Base-by-base conservation (phyloP, 2,329 filamentous ascomycete species). In the Thelonectria olida region DNA sequence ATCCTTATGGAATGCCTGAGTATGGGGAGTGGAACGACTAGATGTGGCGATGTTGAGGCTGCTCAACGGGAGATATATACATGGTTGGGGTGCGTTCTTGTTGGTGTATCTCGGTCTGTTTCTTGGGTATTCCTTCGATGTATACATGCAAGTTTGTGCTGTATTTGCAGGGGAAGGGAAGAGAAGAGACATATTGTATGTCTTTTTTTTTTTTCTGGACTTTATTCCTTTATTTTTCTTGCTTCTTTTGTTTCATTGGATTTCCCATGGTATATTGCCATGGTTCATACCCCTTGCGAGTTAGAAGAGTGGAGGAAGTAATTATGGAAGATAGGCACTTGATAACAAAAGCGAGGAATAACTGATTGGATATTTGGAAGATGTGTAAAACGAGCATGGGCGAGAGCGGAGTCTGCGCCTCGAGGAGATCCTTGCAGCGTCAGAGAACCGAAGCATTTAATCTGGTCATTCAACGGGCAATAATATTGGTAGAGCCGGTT, bases 1-100 rank as follows among this genome's bases (percentile, higher is more conserved):
- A 85, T 67, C 88, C 88, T 2, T 86, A 84, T 28, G 76, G 75
- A 10, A 73, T 75, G 58, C 64, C 69, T 5, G 73, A 76, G 15
- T 71, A 67, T 45, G 67, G 63, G 15, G 74, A 76, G n/a, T 71
- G 67, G 66, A 67, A 67, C 44, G 68, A 69, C 12, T 62, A 63
- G 49, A 13, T 50, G 49, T 42, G 19, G 19, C 4, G 38, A 42
- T 10, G 39, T 34, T 6, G 36, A 38, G 22, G 22, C 10, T 51
- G 17, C 17, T 45, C 9, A 34, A 36, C 34, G 28, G 28, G 6
- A 45, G 28, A 42, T 15, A 36, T 17, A 53, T 39, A 19, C 4
- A 31, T 25, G 12, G 34, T 44, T 15, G 5, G 25, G 25, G 25
- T 27, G 25, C 5, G 38, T 12, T 25, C 23, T 45, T 19, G 4